Evolutionary conservation across 1,139 yeast genomes (phyloP).

Genomic region (Yamadazyma atmosphaerica): DNA sequence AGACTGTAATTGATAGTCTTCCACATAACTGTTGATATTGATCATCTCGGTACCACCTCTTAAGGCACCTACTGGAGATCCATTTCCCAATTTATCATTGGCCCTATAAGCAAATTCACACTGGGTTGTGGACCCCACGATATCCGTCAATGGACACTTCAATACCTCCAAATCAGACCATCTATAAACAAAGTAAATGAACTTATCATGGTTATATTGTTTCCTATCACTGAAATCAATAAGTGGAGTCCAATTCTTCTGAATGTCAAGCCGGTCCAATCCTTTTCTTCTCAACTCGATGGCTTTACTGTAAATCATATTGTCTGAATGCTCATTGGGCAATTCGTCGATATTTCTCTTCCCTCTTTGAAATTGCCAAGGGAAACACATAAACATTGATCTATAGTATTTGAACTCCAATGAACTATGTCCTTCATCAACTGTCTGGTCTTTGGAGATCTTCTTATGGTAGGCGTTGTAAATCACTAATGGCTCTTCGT

Average conservation of each 20-base stretch:
- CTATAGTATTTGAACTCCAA: slow-evolving; percentile 19
- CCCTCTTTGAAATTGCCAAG: slow-evolving; percentile 41
- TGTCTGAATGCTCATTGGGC: slow-evolving; percentile 15
- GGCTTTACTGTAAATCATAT: slow-evolving; percentile 23
- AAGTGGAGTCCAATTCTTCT: slow-evolving; percentile 38
- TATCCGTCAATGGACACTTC: slow-evolving; percentile 22
- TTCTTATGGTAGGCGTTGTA: slow-evolving; percentile 35
- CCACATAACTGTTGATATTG: slow-evolving; percentile 23
- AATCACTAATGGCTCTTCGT: slow-evolving; percentile 38
- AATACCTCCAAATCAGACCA: slow-evolving; percentile 29
- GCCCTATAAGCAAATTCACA: slow-evolving; percentile 29
- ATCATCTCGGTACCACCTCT: slow-evolving; percentile 36
- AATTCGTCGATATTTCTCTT: slow-evolving; percentile 28
- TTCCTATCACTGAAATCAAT: slow-evolving; percentile 19
- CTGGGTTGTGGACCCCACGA: slow-evolving; percentile 24
- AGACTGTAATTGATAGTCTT: slow-evolving; percentile 19
- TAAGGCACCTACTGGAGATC: slow-evolving; percentile 27
- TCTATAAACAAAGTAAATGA: slow-evolving; percentile 28
- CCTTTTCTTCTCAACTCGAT: slow-evolving; percentile 27
- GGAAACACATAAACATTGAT: slow-evolving; percentile 32
- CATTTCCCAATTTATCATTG: slow-evolving; percentile 16
- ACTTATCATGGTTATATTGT: slow-evolving; percentile 17
- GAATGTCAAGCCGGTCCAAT: slow-evolving; percentile 15
- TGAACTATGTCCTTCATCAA: slow-evolving; percentile 21
- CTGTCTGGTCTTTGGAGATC: slow-evolving; percentile 12